Evolutionary conservation across 768 basidiomycete species (phyloP).

Genomic region (Amanita brunnescens): DNA sequence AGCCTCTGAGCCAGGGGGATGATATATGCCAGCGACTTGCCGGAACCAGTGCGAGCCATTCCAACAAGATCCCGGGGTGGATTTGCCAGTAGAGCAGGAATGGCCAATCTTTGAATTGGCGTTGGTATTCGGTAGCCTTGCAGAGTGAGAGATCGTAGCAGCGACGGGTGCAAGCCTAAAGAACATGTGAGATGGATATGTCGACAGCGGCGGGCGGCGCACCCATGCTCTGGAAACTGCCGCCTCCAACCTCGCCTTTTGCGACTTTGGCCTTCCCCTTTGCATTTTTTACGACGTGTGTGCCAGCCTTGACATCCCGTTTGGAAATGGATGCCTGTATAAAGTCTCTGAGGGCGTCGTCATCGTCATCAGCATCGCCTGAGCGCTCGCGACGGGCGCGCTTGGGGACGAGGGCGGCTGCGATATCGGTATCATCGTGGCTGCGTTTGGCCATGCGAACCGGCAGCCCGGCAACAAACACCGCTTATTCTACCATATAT

Average conservation of each 20-base stretch:
- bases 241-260: conserved; percentile 81
- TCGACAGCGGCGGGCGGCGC: conserved; percentile 13
- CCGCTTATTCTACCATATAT: neutral
- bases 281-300: conserved; percentile 65
- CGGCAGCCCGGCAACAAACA: neutral
- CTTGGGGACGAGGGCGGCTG: conserved; percentile 41
- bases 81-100: conserved; percentile 74
- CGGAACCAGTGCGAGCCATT: conserved; percentile 97
- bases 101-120: conserved; percentile 87
- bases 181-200: conserved; percentile 5
- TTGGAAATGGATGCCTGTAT: conserved; percentile 64
- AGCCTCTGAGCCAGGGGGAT: conserved; percentile 85
- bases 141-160: conserved; percentile 80
- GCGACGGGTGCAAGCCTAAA: conserved; percentile 71
- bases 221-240: conserved; percentile 97
- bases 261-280: conserved; percentile 62
- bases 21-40: conserved; percentile 95
- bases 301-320: conserved; percentile 67
- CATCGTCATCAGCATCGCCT: conserved; percentile 30
- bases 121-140: conserved; percentile 94
- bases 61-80: conserved; percentile 92
- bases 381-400: neutral
- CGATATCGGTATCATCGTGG: neutral
- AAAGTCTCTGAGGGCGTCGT: conserved; percentile 54
- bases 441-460: conserved; percentile 9